Conservation (phyloP, 176 grass and related monocot genomes). For the Metroxylon sagu region DNA sequence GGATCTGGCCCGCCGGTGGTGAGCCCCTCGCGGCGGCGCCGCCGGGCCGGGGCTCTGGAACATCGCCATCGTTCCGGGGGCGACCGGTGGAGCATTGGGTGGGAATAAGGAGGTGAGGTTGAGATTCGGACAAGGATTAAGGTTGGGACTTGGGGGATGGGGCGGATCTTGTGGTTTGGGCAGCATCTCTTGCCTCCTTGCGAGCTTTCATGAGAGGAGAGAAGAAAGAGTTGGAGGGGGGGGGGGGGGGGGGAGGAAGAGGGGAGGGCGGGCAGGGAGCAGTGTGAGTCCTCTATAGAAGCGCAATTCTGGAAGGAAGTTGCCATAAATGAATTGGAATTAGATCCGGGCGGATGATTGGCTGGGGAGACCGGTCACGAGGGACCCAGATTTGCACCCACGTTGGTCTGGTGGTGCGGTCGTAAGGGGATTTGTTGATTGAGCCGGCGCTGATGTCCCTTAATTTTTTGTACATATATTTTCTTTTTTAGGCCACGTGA, state of each 20-base stretch:
- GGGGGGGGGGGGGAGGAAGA: not conserved
- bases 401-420: no score
- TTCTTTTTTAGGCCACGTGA: no score
- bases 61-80: slow-evolving; percentile 1
- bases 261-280: not conserved
- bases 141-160: slow-evolving; percentile 19
- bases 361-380: no score
- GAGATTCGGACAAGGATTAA: slow-evolving; percentile 13
- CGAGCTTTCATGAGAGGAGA: not conserved
- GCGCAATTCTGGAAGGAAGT: no score
- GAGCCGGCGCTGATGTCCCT: no score
- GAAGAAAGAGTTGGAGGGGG: not conserved
- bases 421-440: no score
- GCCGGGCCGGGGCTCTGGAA: not conserved
- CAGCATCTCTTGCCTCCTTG: slow-evolving; percentile 50
- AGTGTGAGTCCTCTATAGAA: no score
- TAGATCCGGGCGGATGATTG: no score
- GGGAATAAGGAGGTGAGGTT: slow-evolving; percentile 2
- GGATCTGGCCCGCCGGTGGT: slow-evolving; percentile 98
- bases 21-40: slow-evolving; percentile 33
- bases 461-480: no score
- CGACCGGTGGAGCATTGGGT: slow-evolving; percentile 10
- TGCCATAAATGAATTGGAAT: no score
- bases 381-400: no score
- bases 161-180: slow-evolving; percentile 49